These are phyloP conservation scores for Metschnikowia continentalis DNA, from an alignment of 805 yeast species.

Conservation along the genomic window DNA sequence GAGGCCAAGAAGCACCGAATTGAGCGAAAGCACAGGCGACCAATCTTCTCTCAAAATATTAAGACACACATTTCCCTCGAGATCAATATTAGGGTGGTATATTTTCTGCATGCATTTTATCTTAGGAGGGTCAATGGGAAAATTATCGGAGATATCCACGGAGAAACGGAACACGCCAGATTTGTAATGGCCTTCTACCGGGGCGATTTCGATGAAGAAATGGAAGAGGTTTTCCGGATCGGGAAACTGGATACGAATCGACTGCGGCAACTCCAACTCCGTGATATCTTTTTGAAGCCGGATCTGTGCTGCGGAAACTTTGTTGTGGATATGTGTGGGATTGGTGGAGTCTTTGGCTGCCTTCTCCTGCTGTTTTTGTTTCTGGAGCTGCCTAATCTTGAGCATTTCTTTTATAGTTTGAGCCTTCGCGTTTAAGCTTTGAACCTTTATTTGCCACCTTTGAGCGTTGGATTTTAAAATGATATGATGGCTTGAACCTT, in stretches of 20 bases:
- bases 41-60: slow-evolving; percentile 92
- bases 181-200: slow-evolving; percentile 69
- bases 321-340: slow-evolving; percentile 10
- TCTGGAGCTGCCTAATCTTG: slow-evolving; percentile 24
- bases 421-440: too few relatives aligned
- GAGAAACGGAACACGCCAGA: slow-evolving; percentile 68
- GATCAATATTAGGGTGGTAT: slow-evolving; percentile 91
- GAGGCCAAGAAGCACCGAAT: slow-evolving; percentile 78
- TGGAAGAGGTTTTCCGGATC: slow-evolving; percentile 56
- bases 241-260: slow-evolving; percentile 49
- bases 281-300: slow-evolving; percentile 73
- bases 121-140: slow-evolving; percentile 91
- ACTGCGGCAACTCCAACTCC: slow-evolving; percentile 60
- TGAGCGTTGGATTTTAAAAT: too few relatives aligned
- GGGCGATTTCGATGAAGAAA: slow-evolving; percentile 54
- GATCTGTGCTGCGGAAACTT: slow-evolving; percentile 57
- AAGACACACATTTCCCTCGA: slow-evolving; percentile 85
- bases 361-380: slow-evolving; percentile 17
- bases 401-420: slow-evolving; percentile 8
- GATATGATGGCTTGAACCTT: too few relatives aligned
- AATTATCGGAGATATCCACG: slow-evolving; percentile 63
- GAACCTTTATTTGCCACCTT: too few relatives aligned
- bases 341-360: slow-evolving; percentile 5
- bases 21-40: slow-evolving; percentile 87
- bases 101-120: slow-evolving; percentile 67